These are phyloP conservation scores for Hypsizygus ulmarius DNA, from an alignment of 1,284 basidiomycete species.

Conservation along the genomic window DNA sequence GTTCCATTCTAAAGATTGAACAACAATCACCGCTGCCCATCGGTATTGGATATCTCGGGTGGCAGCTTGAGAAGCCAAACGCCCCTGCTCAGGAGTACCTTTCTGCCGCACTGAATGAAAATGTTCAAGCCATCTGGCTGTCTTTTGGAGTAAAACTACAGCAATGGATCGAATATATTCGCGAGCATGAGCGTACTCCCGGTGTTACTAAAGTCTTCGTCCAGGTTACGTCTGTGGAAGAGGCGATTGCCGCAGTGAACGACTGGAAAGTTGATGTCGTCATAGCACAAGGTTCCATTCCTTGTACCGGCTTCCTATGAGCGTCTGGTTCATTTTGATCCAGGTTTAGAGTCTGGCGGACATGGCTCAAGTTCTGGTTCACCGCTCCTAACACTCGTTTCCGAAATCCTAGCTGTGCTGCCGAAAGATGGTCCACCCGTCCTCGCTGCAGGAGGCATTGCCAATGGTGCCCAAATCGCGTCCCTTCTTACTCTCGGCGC, in stretches of 20 bases:
- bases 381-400: conserved; percentile 57
- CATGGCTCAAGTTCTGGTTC: conserved; percentile 59
- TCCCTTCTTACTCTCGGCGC: conserved; percentile 64
- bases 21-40: conserved; percentile 47
- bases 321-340: conserved; percentile 4
- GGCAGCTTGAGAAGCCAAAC: conserved; percentile 56
- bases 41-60: conserved; percentile 71
- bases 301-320: conserved; percentile 12
- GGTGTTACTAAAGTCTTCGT: conserved; percentile 57
- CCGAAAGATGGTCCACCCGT: conserved; percentile 47
- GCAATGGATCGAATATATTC: conserved; percentile 60
- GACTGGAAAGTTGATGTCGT: conserved; percentile 69
- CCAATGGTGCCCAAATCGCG: conserved; percentile 60
- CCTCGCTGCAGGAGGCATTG: conserved; percentile 61
- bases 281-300: conserved; percentile 66
- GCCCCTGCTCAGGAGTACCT: conserved; percentile 40
- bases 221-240: conserved; percentile 55
- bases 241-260: conserved; percentile 53
- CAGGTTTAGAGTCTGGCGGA: conserved; percentile 75
- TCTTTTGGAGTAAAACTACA: conserved; percentile 60
- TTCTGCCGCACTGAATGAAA: conserved; percentile 49
- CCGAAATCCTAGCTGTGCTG: conserved; percentile 49
- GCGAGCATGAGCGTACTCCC: conserved; percentile 44
- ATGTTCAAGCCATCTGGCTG: conserved; percentile 70
- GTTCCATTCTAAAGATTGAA: conserved; percentile 33